Conservation (phyloP, 2,329 filamentous ascomycete species). For the Endocalyx cinctus region DNA sequence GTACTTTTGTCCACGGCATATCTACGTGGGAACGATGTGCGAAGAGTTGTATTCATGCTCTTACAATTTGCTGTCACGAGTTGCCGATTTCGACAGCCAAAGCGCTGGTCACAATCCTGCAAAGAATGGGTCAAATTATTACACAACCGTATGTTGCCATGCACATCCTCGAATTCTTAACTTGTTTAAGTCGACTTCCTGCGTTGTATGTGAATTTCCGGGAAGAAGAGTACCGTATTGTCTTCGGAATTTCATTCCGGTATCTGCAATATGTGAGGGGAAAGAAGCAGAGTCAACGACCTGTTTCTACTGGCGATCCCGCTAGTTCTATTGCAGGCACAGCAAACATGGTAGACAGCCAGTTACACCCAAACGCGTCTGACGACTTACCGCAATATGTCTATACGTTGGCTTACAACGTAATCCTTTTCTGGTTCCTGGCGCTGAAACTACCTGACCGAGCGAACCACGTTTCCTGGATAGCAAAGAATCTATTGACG, state of each 20-base stretch:
- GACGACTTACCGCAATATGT: conserved; percentile 91
- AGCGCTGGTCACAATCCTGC: conserved; percentile 76
- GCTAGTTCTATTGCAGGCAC: conserved; percentile 18
- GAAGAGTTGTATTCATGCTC: conserved; percentile 88
- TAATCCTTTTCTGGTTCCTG: conserved; percentile 96
- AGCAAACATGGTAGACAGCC: conserved; percentile 20
- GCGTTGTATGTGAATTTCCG: conserved; percentile 84
- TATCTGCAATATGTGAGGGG: conserved; percentile 88
- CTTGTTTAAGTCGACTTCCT: conserved; percentile 77
- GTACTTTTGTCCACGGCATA: conserved; percentile 80
- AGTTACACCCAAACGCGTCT: conserved; percentile 32
- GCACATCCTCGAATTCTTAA: conserved; percentile 94
- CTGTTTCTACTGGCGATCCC: conserved; percentile 41
- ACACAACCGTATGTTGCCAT: conserved; percentile 88
- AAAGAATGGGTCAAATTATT: conserved; percentile 93
- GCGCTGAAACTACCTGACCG: conserved; percentile 81
- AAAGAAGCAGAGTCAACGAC: conserved; percentile 45
- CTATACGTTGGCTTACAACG: conserved; percentile 87
- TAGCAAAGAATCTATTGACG: conserved; percentile 78
- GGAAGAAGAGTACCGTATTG: conserved; percentile 86
- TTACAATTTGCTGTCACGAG: conserved; percentile 94
- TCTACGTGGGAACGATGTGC: conserved; percentile 80
- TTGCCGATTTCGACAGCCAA: conserved; percentile 83
- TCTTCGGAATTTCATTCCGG: conserved; percentile 92
- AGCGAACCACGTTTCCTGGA: conserved; percentile 81